Evolutionary conservation across 495 filamentous ascomycete genomes (phyloP).

Genomic region (Tuber aestivum): DNA sequence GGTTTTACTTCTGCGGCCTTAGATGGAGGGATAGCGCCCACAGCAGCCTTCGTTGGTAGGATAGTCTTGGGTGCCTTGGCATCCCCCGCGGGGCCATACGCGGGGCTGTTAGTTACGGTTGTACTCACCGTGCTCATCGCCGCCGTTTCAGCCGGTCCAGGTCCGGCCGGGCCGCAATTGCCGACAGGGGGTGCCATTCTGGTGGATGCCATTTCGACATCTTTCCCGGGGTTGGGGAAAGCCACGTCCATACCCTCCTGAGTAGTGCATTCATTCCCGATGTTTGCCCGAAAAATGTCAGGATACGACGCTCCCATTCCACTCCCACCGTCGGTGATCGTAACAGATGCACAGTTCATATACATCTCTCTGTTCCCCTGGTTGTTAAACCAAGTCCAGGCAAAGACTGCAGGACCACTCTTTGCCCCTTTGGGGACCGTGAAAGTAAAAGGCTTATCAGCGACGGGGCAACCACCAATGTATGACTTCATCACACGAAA

Average conservation of each 20-base stretch:
- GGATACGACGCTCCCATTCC: constrained; percentile 20
- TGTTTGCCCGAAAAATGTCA: constrained; percentile 37
- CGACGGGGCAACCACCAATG: constrained; percentile 56
- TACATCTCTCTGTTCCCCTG: constrained; percentile 60
- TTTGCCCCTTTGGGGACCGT: constrained; percentile 53
- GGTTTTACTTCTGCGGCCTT: no score
- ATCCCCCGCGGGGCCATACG: background rate
- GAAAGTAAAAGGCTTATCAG: constrained; percentile 51
- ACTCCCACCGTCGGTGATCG: constrained; percentile 47
- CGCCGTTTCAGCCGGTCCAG: background rate
- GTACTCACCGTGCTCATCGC: background rate
- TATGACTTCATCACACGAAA: constrained; percentile 62
- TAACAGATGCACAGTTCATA: constrained; percentile 55
- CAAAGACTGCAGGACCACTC: constrained; percentile 27
- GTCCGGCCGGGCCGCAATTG: background rate
- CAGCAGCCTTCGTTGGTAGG: background rate
- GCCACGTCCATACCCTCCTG: constrained; percentile 23
- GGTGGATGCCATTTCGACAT: constrained; percentile 18
- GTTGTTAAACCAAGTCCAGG: constrained; percentile 52
- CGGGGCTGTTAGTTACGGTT: background rate
- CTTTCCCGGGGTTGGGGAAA: constrained; percentile 29
- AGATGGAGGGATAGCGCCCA: no score
- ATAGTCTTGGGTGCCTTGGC: background rate
- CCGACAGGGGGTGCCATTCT: background rate
- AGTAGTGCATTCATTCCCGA: constrained; percentile 41